Base-by-base conservation (phyloP, 2,329 filamentous ascomycete species). In the Zarea fungicola region DNA sequence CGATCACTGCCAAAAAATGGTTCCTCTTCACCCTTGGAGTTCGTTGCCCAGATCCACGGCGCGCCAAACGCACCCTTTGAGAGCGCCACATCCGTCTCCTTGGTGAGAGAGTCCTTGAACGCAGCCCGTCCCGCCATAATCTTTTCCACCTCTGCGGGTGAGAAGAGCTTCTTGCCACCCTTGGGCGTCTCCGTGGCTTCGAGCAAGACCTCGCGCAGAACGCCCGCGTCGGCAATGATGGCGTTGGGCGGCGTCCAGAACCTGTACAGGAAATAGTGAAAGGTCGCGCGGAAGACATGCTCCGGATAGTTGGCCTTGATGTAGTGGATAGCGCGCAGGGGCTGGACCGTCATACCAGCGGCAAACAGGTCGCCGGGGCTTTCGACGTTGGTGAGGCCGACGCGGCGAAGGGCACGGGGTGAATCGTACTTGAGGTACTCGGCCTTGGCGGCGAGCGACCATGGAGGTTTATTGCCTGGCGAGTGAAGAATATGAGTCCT, bases 1-100 rank as follows among this genome's bases (percentile, higher is more conserved):
- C 81, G 71, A 66, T 91, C 87, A 65, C 85, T 89, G 3, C 87
- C 87, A 65, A 91, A 91, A 62, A 90, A 89, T 0, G 83, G 79
- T 67, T 87, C 82, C 42, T 73, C 73, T 49, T 73, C 64, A 0
- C 83, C 84, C 53, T 75, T 63, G 2, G 60, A 62, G 56, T 85
- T 80, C 16, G 71, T 74, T 3, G 83, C 86, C 76, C 81, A 83
- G 52, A 87, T 72, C 87, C 87, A 92, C 2, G 88, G 88, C 42
- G 81, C 80, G 0, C 88, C 88, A 64, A 87, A 92, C 0, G 87
- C 87, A 0, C 87, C 87, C 42, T 69, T 70, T 31, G 79, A 76
- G 14, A 88, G 63, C 0, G 79, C 84, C 54, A 74, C 73, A 51
- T 79, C 72, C 16, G 86, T 90, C 36, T 75, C 75, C 5, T 65